These are phyloP conservation scores for Polytrichum commune DNA, from an alignment of 225 moss, liverwort and hornwort genomes.

Conservation along the genomic window DNA sequence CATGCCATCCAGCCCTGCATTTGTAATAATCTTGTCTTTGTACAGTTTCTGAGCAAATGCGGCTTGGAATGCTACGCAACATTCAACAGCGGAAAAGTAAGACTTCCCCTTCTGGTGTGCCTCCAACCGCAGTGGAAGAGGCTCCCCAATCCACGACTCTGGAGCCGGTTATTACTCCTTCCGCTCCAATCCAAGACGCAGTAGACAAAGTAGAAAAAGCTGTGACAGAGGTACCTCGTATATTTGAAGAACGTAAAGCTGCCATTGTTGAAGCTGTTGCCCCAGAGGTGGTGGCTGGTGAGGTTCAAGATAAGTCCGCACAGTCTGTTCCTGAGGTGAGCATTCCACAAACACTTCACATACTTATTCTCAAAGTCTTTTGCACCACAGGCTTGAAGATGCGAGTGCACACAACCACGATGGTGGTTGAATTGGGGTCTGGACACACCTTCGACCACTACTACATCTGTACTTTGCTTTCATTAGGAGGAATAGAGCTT, in stretches of 20 bases:
- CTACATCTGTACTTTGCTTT: too few species aligned
- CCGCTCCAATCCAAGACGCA: conserved; percentile 9
- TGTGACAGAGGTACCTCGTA: conserved; percentile 13
- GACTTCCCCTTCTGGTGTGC: conserved; percentile 11
- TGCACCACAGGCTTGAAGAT: not conserved
- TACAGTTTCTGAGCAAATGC: conserved; percentile 28
- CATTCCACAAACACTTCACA: too few species aligned
- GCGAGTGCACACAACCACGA: too few species aligned
- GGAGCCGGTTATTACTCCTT: not conserved
- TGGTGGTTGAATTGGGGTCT: too few species aligned
- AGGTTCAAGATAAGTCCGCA: conserved; percentile 19
- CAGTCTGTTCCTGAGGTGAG: conserved; percentile 24
- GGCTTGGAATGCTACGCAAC: conserved; percentile 29
- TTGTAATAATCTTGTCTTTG: too few species aligned
- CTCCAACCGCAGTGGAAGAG: conserved; percentile 4
- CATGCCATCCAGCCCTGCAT: too few species aligned
- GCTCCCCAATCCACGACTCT: not conserved
- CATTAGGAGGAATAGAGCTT: too few species aligned
- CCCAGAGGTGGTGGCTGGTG: conserved; percentile 22
- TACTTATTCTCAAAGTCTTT: not conserved
- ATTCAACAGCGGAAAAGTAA: conserved; percentile 26
- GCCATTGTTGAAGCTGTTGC: conserved; percentile 9
- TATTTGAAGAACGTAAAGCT: conserved; percentile 14
- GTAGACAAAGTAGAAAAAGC: not conserved
- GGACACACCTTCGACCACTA: too few species aligned